Evolutionary conservation across 768 basidiomycete species (phyloP).

Genomic region (Lactarius sp.): DNA sequence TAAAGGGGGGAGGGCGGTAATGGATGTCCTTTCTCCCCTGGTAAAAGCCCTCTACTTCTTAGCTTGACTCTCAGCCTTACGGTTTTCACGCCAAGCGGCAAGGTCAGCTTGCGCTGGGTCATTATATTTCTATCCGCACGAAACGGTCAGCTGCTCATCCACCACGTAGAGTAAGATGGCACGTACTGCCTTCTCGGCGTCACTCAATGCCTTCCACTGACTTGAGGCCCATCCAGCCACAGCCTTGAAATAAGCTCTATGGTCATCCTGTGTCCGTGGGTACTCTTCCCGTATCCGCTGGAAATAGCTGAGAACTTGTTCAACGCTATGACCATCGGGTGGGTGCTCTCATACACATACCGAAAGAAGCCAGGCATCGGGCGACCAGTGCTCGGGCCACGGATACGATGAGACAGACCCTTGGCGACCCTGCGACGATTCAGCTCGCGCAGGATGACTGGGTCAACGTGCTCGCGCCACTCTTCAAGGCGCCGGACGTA

Average conservation of each 20-base stretch:
- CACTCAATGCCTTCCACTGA: slow-evolving; percentile 17
- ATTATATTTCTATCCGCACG: slow-evolving; percentile 6
- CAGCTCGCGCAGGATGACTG: slow-evolving; percentile 8
- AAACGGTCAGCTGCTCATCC: not conserved
- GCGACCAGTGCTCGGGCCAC: not conserved
- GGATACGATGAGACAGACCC: not conserved
- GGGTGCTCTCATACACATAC: not conserved
- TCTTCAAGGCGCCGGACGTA: not conserved
- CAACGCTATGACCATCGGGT: not conserved
- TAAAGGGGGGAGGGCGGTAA: not conserved
- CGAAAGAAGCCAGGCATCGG: not conserved
- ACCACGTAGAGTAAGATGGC: not conserved
- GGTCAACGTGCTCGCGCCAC: slow-evolving; percentile 15
- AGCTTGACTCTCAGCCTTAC: not conserved
- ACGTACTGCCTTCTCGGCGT: slow-evolving; percentile 26
- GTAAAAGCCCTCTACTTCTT: not conserved
- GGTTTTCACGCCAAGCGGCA: slow-evolving; percentile 11
- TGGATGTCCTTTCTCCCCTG: not conserved
- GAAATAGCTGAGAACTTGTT: not conserved
- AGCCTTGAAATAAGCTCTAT: not conserved
- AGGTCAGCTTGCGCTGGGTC: not conserved
- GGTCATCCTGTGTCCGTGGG: not conserved
- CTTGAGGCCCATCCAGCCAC: not conserved
- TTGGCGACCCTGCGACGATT: slow-evolving; percentile 14
- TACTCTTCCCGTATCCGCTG: not conserved